Percentiles rank a stretch among this genome's conserved stretches.
These are phyloP conservation scores for Linanthus parryae DNA, from an alignment of 148 eudicot species.

Conservation along the genomic window DNA sequence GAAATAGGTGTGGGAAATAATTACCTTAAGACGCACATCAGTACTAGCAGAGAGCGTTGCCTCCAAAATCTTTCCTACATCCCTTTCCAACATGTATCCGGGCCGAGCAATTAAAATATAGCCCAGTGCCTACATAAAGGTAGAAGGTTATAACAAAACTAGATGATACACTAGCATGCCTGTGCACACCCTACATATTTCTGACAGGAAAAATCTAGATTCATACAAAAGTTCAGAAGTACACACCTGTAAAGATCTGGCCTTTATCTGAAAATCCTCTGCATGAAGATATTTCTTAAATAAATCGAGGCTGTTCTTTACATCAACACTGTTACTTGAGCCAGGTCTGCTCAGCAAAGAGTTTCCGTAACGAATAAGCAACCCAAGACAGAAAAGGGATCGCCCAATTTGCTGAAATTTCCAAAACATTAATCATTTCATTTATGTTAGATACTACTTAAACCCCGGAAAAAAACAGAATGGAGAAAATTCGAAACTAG, in stretches of 20 bases:
- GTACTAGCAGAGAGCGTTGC: conserved; percentile 68
- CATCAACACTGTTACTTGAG: conserved; percentile 35
- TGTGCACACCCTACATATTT: too few species aligned
- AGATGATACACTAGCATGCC: too few species aligned
- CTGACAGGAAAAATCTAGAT: background rate
- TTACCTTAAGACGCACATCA: conserved; percentile 83
- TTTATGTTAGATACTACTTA: too few species aligned
- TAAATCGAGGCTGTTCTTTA: conserved; percentile 51
- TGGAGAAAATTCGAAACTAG: too few species aligned
- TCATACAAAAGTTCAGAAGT: background rate
- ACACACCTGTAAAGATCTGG: conserved; percentile 84
- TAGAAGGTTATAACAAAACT: too few species aligned
- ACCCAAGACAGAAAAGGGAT: conserved; percentile 90
- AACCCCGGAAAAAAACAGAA: too few species aligned
- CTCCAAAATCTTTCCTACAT: conserved; percentile 56
- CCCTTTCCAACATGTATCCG: conserved; percentile 87
- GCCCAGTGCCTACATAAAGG: conserved; percentile 77
- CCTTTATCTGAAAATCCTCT: conserved; percentile 78
- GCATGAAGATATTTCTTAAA: conserved; percentile 84
- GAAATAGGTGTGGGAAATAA: conserved; percentile 9
- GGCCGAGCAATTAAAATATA: conserved; percentile 88
- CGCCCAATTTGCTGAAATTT: conserved; percentile 79
- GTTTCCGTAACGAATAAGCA: conserved; percentile 88
- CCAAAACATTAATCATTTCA: conserved; percentile 6
- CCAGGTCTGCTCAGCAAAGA: conserved; percentile 36